These are phyloP conservation scores for Venturia nashicola DNA, from an alignment of 2,329 filamentous ascomycete genomes.

Conservation along the genomic window DNA sequence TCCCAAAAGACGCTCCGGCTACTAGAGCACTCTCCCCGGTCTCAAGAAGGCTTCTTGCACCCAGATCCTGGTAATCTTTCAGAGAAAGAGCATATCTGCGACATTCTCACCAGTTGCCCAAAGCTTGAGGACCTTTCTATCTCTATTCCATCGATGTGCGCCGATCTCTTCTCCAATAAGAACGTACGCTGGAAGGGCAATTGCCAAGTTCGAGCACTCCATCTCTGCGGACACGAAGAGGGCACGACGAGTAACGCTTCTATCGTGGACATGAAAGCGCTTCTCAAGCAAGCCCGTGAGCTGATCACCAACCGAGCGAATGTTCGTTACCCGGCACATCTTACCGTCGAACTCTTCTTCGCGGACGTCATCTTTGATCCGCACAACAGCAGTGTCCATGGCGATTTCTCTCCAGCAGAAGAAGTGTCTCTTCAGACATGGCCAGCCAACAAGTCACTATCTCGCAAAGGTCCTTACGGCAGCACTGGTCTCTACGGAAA, in stretches of 20 bases:
- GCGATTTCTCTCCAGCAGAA: slow-evolving; percentile 34
- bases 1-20: slow-evolving; percentile 36
- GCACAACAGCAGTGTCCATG: slow-evolving; percentile 32
- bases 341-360: slow-evolving; percentile 39
- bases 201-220: slow-evolving; percentile 36
- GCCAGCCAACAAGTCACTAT: slow-evolving; percentile 24
- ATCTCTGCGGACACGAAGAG: slow-evolving; percentile 31
- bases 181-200: slow-evolving; percentile 34
- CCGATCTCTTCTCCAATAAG: slow-evolving; percentile 32
- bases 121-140: slow-evolving; percentile 36
- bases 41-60: slow-evolving; percentile 39
- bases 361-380: slow-evolving; percentile 40
- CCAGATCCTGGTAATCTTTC: slow-evolving; percentile 33
- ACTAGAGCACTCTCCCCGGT: slow-evolving; percentile 41
- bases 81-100: slow-evolving; percentile 35
- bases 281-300: slow-evolving; percentile 29
- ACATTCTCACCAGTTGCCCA: slow-evolving; percentile 33
- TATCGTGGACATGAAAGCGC: slow-evolving; percentile 24
- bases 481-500: slow-evolving; percentile 38
- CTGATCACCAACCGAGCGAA: slow-evolving; percentile 28
- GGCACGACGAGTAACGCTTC: slow-evolving; percentile 21
- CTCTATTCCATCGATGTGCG: slow-evolving; percentile 35
- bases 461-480: slow-evolving; percentile 37
- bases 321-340: slow-evolving; percentile 23
- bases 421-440: slow-evolving; percentile 28